These are phyloP conservation scores for Russula sp. DNA, from an alignment of 768 basidiomycete genomes.

Conservation along the genomic window DNA sequence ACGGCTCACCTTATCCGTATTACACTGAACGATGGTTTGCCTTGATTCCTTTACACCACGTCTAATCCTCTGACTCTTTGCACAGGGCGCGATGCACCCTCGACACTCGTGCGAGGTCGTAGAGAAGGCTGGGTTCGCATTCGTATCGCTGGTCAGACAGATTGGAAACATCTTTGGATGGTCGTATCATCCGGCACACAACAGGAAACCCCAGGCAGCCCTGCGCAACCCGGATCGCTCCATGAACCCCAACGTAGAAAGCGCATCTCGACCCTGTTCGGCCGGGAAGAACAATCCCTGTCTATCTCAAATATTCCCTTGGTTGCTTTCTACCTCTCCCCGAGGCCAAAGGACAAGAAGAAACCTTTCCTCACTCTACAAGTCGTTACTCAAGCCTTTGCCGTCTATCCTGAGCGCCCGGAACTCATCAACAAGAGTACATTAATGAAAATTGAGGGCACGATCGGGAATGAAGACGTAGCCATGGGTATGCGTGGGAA, in stretches of 20 bases:
- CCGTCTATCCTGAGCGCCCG: conserved; percentile 94
- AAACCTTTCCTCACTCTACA: conserved; percentile 63
- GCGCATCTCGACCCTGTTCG: conserved; percentile 66
- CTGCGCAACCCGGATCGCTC: conserved; percentile 26
- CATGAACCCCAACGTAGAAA: conserved; percentile 33
- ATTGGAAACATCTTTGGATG: conserved; percentile 93
- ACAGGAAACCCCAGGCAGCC: conserved; percentile 26
- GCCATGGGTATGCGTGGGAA: conserved; percentile 57
- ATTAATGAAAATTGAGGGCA: conserved; percentile 87
- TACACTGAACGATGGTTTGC: conserved; percentile 48
- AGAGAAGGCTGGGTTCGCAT: conserved; percentile 91
- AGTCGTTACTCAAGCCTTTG: conserved; percentile 78
- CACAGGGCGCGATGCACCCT: conserved; percentile 45
- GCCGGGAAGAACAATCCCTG: conserved; percentile 37
- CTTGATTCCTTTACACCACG: neutral
- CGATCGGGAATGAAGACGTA: conserved; percentile 71
- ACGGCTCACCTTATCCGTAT: conserved; percentile 89
- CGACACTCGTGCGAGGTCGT: conserved; percentile 61
- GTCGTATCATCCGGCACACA: conserved; percentile 49
- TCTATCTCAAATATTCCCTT: conserved; percentile 32
- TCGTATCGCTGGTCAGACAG: conserved; percentile 92
- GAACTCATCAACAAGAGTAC: conserved; percentile 86
- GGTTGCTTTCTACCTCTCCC: conserved; percentile 55
- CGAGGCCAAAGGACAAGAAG: conserved; percentile 70
- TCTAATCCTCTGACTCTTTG: conserved; percentile 3